A percentile compares a stretch with the other conserved stretches of the same genome.
Evolutionary conservation across 2,329 filamentous ascomycete genomes (phyloP).

Genomic region (Claviceps quebecensis): DNA sequence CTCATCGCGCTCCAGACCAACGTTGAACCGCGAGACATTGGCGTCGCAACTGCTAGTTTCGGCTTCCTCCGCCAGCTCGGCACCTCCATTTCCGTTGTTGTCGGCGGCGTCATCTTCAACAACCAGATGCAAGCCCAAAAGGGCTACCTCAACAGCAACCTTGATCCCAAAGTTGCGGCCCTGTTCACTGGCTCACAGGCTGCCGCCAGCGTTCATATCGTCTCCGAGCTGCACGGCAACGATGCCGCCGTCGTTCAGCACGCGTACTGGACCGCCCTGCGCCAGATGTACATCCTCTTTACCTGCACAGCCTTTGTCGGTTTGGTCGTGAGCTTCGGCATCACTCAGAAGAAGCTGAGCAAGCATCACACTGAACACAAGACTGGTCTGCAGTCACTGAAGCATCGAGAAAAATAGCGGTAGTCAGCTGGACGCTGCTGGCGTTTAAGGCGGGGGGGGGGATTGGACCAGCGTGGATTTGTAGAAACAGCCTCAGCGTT

Average conservation of each 20-base stretch:
- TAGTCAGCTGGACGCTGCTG: neutral
- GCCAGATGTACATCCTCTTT: slow-evolving; percentile 45
- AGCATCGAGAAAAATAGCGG: slow-evolving; percentile 13
- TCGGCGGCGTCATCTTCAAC: slow-evolving; percentile 69
- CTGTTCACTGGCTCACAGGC: slow-evolving; percentile 45
- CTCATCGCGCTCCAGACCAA: slow-evolving; percentile 54
- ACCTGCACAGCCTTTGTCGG: slow-evolving; percentile 33
- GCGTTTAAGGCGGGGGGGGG: neutral
- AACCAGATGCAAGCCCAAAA: slow-evolving; percentile 52
- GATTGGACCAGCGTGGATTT: no score
- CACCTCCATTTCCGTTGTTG: slow-evolving; percentile 52
- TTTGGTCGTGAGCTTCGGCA: slow-evolving; percentile 31
- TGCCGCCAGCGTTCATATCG: slow-evolving; percentile 43
- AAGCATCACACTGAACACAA: slow-evolving; percentile 43
- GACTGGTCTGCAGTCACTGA: slow-evolving; percentile 37
- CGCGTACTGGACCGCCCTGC: slow-evolving; percentile 36
- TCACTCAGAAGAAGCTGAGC: slow-evolving; percentile 36
- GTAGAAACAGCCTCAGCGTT: no score
- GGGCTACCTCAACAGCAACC: slow-evolving; percentile 28
- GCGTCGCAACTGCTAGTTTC: slow-evolving; percentile 53
- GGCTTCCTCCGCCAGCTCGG: slow-evolving; percentile 55
- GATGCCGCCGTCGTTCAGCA: slow-evolving; percentile 28
- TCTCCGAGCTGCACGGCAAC: slow-evolving; percentile 34
- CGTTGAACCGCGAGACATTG: slow-evolving; percentile 48
- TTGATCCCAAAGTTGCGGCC: slow-evolving; percentile 35